Conservation (phyloP, 352 stramenopile genomes). For the Pythium brachiatum region DNA sequence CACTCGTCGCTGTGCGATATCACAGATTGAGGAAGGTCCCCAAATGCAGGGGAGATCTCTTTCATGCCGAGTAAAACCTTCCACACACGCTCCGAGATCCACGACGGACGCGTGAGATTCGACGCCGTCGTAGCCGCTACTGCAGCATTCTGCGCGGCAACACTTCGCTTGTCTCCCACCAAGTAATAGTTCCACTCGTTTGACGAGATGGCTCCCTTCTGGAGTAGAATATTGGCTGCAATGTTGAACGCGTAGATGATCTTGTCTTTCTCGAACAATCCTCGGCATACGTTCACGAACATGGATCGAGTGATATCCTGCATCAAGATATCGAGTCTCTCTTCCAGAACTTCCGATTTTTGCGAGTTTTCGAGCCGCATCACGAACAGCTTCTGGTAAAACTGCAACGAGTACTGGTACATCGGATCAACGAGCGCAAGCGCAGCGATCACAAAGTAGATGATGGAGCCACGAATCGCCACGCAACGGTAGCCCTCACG, state of each 20-base stretch:
- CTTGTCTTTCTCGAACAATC: slow-evolving; percentile 95
- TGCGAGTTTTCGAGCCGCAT: slow-evolving; percentile 82
- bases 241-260: slow-evolving; percentile 95
- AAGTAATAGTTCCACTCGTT: slow-evolving; percentile 89
- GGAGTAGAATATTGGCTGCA: slow-evolving; percentile 81
- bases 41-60: slow-evolving; percentile 57
- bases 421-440: slow-evolving; percentile 92
- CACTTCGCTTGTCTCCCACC: slow-evolving; percentile 80
- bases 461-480: slow-evolving; percentile 87
- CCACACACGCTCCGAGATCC: slow-evolving; percentile 81
- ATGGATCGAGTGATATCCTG: slow-evolving; percentile 91
- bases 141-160: slow-evolving; percentile 36
- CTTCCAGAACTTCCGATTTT: slow-evolving; percentile 77
- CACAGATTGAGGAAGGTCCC: slow-evolving; percentile 44
- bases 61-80: slow-evolving; percentile 67
- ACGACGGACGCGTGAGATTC: slow-evolving; percentile 43
- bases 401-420: slow-evolving; percentile 95
- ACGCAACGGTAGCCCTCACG: slow-evolving; percentile 91
- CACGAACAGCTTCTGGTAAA: slow-evolving; percentile 92
- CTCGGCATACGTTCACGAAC: slow-evolving; percentile 93
- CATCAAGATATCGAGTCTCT: slow-evolving; percentile 88
- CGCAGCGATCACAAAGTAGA: slow-evolving; percentile 94
- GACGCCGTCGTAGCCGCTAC: slow-evolving; percentile 32
- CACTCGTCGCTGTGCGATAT: slow-evolving; percentile 49
- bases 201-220: slow-evolving; percentile 61